phyloP scores from a whole-genome alignment of 352 stramenopile species.

The Pythium myriotylum region DNA sequence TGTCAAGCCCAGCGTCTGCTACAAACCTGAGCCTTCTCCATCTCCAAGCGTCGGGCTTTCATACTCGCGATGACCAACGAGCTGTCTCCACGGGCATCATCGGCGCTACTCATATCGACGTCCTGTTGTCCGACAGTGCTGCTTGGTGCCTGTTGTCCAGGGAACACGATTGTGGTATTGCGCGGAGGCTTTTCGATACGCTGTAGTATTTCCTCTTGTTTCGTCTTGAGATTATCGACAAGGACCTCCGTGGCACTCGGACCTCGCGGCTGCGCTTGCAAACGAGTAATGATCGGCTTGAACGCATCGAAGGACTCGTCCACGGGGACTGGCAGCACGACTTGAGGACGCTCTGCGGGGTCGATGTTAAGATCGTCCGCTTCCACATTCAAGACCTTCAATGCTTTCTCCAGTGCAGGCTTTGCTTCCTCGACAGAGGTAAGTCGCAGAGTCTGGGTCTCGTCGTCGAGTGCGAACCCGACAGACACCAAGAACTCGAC shows the following conservation, averaged over 20 bases:
- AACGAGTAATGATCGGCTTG: slow-evolving; percentile 81
- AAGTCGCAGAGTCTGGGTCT: slow-evolving; percentile 57
- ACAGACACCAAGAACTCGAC: slow-evolving; percentile 72
- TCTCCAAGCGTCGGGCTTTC: slow-evolving; percentile 64
- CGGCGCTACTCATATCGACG: slow-evolving; percentile 16
- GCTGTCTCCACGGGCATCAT: slow-evolving; percentile 52
- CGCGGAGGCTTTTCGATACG: slow-evolving; percentile 57
- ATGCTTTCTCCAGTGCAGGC: slow-evolving; percentile 44
- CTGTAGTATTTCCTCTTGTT: slow-evolving; percentile 68
- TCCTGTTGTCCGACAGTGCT: slow-evolving; percentile 14
- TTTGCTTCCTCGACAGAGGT: slow-evolving; percentile 26
- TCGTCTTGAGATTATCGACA: slow-evolving; percentile 73
- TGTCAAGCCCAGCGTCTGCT: background rate
- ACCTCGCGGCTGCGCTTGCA: slow-evolving; percentile 78
- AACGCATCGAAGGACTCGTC: slow-evolving; percentile 76
- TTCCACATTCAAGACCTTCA: slow-evolving; percentile 70
- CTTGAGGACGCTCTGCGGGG: slow-evolving; percentile 40
- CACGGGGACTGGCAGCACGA: slow-evolving; percentile 38
- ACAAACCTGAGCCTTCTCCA: slow-evolving; percentile 78
- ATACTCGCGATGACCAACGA: slow-evolving; percentile 77
- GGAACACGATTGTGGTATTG: slow-evolving; percentile 65
- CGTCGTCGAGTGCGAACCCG: slow-evolving; percentile 58
- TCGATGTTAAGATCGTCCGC: slow-evolving; percentile 78
- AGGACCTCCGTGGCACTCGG: slow-evolving; percentile 79
- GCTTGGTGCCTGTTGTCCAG: slow-evolving; percentile 21